A percentile compares a stretch with the other conserved stretches of the same genome.
These are phyloP conservation scores for Lasiosphaeria ovina DNA, from an alignment of 495 filamentous ascomycete species.

Conservation along the genomic window DNA sequence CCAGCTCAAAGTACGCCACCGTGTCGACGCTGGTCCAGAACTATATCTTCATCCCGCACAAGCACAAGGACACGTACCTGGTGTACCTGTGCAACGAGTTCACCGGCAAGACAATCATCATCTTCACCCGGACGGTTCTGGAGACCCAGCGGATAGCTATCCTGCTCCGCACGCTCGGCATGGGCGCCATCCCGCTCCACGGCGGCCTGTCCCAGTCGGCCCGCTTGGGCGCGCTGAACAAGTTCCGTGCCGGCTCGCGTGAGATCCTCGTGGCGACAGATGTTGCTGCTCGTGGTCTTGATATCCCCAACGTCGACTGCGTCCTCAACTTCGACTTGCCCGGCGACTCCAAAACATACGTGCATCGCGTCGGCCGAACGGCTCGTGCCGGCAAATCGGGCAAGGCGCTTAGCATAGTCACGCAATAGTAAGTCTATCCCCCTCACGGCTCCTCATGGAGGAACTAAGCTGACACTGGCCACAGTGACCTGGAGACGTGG, in stretches of 20 bases:
- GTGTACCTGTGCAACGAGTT: constrained; percentile 83
- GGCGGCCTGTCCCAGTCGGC: constrained; percentile 83
- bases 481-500: constrained; percentile 75
- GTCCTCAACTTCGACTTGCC: constrained; percentile 88
- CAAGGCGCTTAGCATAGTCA: constrained; percentile 76
- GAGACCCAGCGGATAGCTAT: constrained; percentile 84
- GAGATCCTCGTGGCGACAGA: constrained; percentile 94
- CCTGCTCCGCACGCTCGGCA: constrained; percentile 69
- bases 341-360: constrained; percentile 83
- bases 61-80: constrained; percentile 88
- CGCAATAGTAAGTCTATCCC: constrained; percentile 61
- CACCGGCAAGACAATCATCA: constrained; percentile 75
- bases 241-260: constrained; percentile 73
- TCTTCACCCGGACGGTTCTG: constrained; percentile 91
- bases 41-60: constrained; percentile 82
- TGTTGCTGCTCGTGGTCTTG: constrained; percentile 89
- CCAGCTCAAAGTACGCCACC: constrained; percentile 76
- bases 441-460: neutral
- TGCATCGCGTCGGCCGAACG: constrained; percentile 92
- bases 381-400: constrained; percentile 86
- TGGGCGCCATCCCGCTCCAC: constrained; percentile 83
- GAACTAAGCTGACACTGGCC: neutral
- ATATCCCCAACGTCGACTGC: constrained; percentile 88
- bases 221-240: constrained; percentile 79
- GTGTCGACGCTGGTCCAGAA: constrained; percentile 80